Evolutionary conservation across 257 asterid genomes (phyloP).

Genomic region (Mitragyna speciosa): DNA sequence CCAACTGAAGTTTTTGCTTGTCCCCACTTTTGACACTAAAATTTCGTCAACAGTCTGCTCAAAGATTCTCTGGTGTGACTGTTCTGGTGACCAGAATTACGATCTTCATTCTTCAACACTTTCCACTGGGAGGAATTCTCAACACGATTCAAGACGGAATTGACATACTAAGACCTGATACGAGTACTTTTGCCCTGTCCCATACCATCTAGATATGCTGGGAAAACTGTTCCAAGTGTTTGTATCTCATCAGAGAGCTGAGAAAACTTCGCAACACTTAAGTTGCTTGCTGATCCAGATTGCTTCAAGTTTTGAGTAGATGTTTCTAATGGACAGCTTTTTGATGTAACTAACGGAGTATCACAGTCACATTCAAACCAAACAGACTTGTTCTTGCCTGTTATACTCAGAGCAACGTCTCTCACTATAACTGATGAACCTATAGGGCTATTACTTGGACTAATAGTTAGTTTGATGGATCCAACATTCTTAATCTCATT

Average conservation of each 20-base stretch:
- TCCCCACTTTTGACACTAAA: conserved; percentile 21
- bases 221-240: conserved; percentile 87
- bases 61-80: conserved; percentile 25
- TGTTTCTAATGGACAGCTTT: conserved; percentile 32
- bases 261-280: conserved; percentile 38
- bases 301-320: conserved; percentile 36
- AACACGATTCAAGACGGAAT: conserved; percentile 49
- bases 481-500: conserved; percentile 8
- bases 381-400: conserved; percentile 40
- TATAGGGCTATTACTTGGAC: neutral
- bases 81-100: conserved; percentile 25
- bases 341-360: conserved; percentile 37
- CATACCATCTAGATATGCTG: conserved; percentile 46
- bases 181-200: conserved; percentile 46
- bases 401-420: neutral
- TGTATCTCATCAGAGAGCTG: conserved; percentile 83
- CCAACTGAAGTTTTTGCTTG: conserved; percentile 33
- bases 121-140: conserved; percentile 41
- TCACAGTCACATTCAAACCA: conserved; percentile 43
- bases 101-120: conserved; percentile 43
- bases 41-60: conserved; percentile 28
- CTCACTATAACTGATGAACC: conserved; percentile 9
- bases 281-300: conserved; percentile 33
- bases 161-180: conserved; percentile 68
- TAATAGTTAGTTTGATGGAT: conserved; percentile 3